Base-by-base conservation (phyloP, 805 yeast species). In the Candida adriatica region DNA sequence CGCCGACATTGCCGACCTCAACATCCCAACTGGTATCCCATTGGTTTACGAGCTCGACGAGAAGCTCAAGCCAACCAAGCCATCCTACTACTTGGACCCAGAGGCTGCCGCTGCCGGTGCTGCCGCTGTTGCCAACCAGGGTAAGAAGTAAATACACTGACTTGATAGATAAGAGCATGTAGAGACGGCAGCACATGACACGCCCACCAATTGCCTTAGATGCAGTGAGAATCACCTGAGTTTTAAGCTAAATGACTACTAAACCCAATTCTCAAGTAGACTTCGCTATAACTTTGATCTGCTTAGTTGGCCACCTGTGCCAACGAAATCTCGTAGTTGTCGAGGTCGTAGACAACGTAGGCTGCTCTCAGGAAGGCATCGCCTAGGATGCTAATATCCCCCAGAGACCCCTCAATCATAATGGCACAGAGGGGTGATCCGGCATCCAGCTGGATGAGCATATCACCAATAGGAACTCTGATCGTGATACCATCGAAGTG, bases 71-170 rank as follows among this genome's bases (percentile, higher is more conserved):
- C 96, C 96, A 67, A 70, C 79, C 59, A 87, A 87, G 79, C 82
- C 86, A 50, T 78, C 94, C 52, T 86, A 88, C 76, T 88, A 88
- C 79, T 80, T 88, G 67, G 97, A 88, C 70, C 97, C 97, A 56
- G 96, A 86, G 71, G 97, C 96, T 56, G 97, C 97, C 56, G 95
- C 88, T 46, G 96, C 96, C 35, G 97, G 97, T 74, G 97, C 96
- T 48, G 96, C 96, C 58, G 96, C 96, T 40, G 97, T 88, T 53
- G 97, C 96, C 54, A 85, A 85, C 54, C 97, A 88, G 72, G 97
- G 97, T 63, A 75, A 74, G 70, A 72, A 73, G 38, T 19, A 19
- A 19, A n/a, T n/a, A n/a, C n/a, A n/a, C n/a, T n/a, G n/a, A n/a
- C n/a, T n/a, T n/a, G n/a, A n/a, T n/a, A n/a, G n/a, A n/a, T n/a